phyloP scores from a whole-genome alignment of 139 green algal genomes.

The Picocystis salinarum region DNA sequence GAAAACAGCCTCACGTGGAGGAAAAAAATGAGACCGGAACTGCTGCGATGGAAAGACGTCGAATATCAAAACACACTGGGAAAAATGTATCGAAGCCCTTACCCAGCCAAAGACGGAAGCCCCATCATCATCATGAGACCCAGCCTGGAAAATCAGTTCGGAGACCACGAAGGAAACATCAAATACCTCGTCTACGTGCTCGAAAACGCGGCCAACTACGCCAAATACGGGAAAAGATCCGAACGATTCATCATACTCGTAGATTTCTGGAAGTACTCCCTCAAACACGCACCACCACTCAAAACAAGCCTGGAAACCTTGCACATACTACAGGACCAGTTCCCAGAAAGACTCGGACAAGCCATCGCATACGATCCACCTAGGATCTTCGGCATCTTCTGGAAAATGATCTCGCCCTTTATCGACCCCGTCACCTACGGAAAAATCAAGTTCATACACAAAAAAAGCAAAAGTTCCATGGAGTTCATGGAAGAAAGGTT shows the following conservation, averaged over 20 bases:
- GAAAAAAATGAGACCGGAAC: background rate
- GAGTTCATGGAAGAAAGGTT: too few species aligned
- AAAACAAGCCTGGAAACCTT: constrained; percentile 25
- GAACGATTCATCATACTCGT: constrained; percentile 23
- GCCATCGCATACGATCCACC: constrained; percentile 52
- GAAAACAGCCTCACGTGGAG: constrained; percentile 34
- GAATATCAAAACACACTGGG: constrained; percentile 29
- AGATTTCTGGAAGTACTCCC: constrained; percentile 44
- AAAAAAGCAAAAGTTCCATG: too few species aligned
- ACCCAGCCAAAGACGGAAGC: constrained; percentile 33
- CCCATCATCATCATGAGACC: constrained; percentile 58
- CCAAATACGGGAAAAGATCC: constrained; percentile 17
- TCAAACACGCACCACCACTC: constrained; percentile 44
- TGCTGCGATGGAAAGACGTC: constrained; percentile 30
- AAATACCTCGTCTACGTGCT: constrained; percentile 61
- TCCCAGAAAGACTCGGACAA: constrained; percentile 53
- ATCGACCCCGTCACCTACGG: constrained; percentile 44
- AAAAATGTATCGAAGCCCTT: constrained; percentile 40
- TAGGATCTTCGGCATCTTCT: constrained; percentile 47
- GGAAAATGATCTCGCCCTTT: constrained; percentile 45
- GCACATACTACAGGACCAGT: constrained; percentile 53
- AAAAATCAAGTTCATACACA: constrained; percentile 45
- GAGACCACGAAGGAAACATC: constrained; percentile 25
- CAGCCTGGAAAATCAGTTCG: constrained; percentile 19
- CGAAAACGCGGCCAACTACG: constrained; percentile 33